Base-by-base conservation (phyloP, 2,329 filamentous ascomycete species). In the Cordyceps fumosorosea region DNA sequence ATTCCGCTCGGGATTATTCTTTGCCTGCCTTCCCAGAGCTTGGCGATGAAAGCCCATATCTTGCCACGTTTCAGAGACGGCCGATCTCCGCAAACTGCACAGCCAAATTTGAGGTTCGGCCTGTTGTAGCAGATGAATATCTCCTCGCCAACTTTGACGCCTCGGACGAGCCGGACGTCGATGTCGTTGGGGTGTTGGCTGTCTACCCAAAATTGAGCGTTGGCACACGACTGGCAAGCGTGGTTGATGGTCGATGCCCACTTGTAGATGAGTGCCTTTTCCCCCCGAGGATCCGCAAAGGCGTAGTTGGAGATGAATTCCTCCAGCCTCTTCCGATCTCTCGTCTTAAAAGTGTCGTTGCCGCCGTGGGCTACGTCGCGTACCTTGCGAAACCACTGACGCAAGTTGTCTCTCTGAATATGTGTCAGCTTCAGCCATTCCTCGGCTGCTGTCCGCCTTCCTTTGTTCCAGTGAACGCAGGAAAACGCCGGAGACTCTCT, bases 111-210 rank as follows among this genome's bases (percentile, higher is more conserved):
- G 58, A 71, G 62, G 3, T 66, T 61, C 26, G 22, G 45, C 45
- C 70, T 71, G 57, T 70, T 66, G 61, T 78, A 77, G 65, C 73
- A 64, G 65, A 78, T 73, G 37, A 73, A 73, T 37, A 79, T 64
- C 65, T 78, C 70, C 5, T 76, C 68, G 12, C 67, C 72, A 2
- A 61, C 37, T 3, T 42, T 53, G 34, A 78, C 44, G 3, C 51
- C 6, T 11, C 51, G 65, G 7, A 56, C 5, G 1, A 66, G 57
- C 22, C 8, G 64, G 20, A 73, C 62, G 0, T 26, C 59, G 16
- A 74, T 72, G 1, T 7, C 3, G 26, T 68, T 48, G 7, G 67
- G 66, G 0, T 7, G 0, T 3, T 11, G 26, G 11, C 60, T 37
- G 8, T 68, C 56, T 14, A 59, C 44, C 63, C 60, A 68, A 12